A percentile compares a stretch with the other conserved stretches of the same genome.
Conservation (phyloP, 2,329 filamentous ascomycete genomes). For the Ophiostoma sp. region DNA sequence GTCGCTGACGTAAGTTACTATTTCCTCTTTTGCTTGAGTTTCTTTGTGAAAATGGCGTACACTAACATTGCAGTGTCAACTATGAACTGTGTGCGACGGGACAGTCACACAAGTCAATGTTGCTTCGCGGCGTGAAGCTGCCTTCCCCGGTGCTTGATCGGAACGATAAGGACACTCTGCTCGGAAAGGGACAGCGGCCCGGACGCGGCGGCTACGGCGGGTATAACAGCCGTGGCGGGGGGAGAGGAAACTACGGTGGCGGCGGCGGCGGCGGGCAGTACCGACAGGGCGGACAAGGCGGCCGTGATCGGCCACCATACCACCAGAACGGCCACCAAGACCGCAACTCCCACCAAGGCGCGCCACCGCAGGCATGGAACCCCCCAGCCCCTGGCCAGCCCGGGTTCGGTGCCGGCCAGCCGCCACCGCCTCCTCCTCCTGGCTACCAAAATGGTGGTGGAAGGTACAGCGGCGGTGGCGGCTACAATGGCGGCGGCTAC, state of each 20-base stretch:
- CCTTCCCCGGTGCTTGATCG: slow-evolving; percentile 66
- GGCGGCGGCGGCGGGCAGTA: background rate
- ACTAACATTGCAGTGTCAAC: slow-evolving; percentile 57
- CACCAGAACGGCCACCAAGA: slow-evolving; percentile 35
- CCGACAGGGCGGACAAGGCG: background rate
- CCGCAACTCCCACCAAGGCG: slow-evolving; percentile 40
- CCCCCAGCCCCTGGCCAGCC: slow-evolving; percentile 43
- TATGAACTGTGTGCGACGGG: slow-evolving; percentile 73
- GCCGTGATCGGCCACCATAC: background rate
- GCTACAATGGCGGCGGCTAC: slow-evolving; percentile 15
- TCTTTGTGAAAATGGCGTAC: background rate
- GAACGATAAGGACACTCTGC: slow-evolving; percentile 68
- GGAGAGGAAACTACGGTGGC: slow-evolving; percentile 4
- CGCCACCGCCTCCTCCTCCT: slow-evolving; percentile 42
- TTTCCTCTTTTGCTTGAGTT: background rate
- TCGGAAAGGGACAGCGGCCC: slow-evolving; percentile 57
- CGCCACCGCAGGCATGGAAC: slow-evolving; percentile 34
- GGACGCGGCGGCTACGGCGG: slow-evolving; percentile 54
- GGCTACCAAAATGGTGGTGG: slow-evolving; percentile 28
- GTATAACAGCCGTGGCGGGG: slow-evolving; percentile 9
- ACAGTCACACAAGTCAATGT: slow-evolving; percentile 85
- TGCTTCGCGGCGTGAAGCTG: slow-evolving; percentile 75
- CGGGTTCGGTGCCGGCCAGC: slow-evolving; percentile 40
- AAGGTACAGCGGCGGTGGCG: background rate
- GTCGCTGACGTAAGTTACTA: slow-evolving; percentile 62